Evolutionary conservation across 495 filamentous ascomycete genomes (phyloP).

Genomic region (Penicillium lagena): DNA sequence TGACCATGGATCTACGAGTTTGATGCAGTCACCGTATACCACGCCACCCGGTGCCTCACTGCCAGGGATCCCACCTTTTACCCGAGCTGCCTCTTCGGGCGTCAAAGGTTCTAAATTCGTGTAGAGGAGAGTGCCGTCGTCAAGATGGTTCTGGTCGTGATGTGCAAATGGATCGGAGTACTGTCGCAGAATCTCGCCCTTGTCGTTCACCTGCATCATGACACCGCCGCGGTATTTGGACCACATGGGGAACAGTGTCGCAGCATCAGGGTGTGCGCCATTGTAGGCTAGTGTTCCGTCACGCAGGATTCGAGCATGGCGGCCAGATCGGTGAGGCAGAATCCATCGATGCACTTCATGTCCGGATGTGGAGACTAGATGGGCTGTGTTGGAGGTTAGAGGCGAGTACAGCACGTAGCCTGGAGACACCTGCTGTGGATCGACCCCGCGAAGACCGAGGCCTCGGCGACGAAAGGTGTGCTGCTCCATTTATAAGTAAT

Average conservation of each 20-base stretch:
- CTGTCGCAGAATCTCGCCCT: slow-evolving; percentile 29
- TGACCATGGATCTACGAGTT: slow-evolving; percentile 27
- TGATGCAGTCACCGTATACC: slow-evolving; percentile 39
- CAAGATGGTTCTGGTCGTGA: slow-evolving; percentile 42
- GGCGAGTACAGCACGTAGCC: slow-evolving; percentile 40
- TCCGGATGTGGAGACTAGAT: slow-evolving; percentile 34
- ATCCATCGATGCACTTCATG: slow-evolving; percentile 39
- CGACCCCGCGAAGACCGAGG: slow-evolving; percentile 36
- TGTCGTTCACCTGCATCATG: slow-evolving; percentile 34
- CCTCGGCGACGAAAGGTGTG: slow-evolving; percentile 37
- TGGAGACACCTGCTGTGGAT: slow-evolving; percentile 25
- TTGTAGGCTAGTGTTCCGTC: slow-evolving; percentile 41
- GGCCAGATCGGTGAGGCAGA: slow-evolving; percentile 33
- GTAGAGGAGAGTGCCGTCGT: slow-evolving; percentile 35
- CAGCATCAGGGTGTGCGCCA: slow-evolving; percentile 32
- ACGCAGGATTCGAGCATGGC: slow-evolving; percentile 35
- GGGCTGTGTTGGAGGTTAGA: slow-evolving; percentile 32
- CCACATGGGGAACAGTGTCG: slow-evolving; percentile 36
- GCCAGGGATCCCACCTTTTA: slow-evolving; percentile 32
- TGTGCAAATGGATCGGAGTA: slow-evolving; percentile 36
- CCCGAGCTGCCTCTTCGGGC: slow-evolving; percentile 20
- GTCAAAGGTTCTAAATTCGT: slow-evolving; percentile 35
- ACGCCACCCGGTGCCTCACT: slow-evolving; percentile 32
- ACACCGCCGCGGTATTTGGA: slow-evolving; percentile 40
- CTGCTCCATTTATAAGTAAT: slow-evolving; percentile 28